Percentiles rank a stretch among this genome's conserved stretches.
Evolutionary conservation across 1,284 basidiomycete species (phyloP).

Genomic region (Ustilago esculenta): DNA sequence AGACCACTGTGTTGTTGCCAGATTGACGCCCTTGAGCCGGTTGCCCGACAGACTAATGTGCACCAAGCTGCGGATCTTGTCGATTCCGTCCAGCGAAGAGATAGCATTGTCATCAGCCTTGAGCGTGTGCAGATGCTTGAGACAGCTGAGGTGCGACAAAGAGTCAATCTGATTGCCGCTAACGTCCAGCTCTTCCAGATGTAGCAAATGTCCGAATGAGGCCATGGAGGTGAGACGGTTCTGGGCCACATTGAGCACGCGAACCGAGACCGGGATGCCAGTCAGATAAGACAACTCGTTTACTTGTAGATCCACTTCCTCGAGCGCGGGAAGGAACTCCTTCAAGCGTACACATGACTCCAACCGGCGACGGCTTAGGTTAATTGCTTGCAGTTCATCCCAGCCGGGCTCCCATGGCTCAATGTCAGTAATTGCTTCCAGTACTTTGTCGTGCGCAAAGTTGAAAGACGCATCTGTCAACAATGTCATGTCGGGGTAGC

Average conservation of each 20-base stretch:
- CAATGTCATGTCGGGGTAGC: constrained; percentile 55
- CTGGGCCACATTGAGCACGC: constrained; percentile 42
- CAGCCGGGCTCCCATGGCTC: constrained; percentile 94
- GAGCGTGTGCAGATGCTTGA: constrained; percentile 81
- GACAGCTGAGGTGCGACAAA: constrained; percentile 43
- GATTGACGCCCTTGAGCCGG: constrained; percentile 74
- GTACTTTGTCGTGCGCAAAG: constrained; percentile 86
- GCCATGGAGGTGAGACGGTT: constrained; percentile 82
- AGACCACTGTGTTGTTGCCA: constrained; percentile 45
- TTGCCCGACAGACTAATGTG: constrained; percentile 86
- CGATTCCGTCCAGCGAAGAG: constrained; percentile 79
- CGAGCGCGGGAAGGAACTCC: constrained; percentile 88
- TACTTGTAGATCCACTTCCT: constrained; percentile 76
- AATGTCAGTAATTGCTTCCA: constrained; percentile 91
- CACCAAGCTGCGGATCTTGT: constrained; percentile 73
- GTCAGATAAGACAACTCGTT: constrained; percentile 61
- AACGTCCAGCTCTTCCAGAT: constrained; percentile 88
- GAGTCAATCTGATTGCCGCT: constrained; percentile 87
- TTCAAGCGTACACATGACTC: constrained; percentile 91
- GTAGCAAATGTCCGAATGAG: constrained; percentile 85
- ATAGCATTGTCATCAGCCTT: constrained; percentile 87
- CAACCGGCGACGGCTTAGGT: constrained; percentile 80
- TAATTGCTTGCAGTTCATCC: constrained; percentile 81
- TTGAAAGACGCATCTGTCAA: constrained; percentile 92
- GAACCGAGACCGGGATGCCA: constrained; percentile 56